Evolutionary conservation across 805 yeast genomes (phyloP).

Genomic region (Ogataea neopini): DNA sequence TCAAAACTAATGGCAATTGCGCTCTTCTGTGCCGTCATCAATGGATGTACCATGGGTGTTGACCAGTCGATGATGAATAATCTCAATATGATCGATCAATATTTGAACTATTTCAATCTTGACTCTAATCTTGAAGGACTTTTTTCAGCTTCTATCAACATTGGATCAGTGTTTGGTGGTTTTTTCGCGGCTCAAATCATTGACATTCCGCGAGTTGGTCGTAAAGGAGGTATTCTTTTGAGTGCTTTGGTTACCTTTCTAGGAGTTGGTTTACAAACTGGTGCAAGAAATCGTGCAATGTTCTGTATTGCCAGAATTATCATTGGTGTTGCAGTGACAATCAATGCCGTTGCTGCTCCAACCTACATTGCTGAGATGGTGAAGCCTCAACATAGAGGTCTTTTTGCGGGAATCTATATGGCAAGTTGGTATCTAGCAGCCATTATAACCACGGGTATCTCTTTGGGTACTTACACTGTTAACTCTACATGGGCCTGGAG

Average conservation of each 20-base stretch:
- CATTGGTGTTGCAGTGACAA: conserved; percentile 37
- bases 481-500: conserved; percentile 35
- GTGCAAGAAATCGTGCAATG: conserved; percentile 39
- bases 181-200: conserved; percentile 28
- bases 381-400: conserved; percentile 34
- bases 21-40: conserved; percentile 26
- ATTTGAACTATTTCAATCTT: conserved; percentile 25
- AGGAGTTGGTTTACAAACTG: conserved; percentile 42
- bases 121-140: conserved; percentile 28
- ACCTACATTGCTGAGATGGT: conserved; percentile 38
- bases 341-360: conserved; percentile 37
- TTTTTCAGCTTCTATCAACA: conserved; percentile 31
- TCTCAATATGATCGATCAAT: conserved; percentile 29
- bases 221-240: conserved; percentile 32
- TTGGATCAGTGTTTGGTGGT: conserved; percentile 32
- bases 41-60: conserved; percentile 32
- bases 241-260: conserved; percentile 29
- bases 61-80: conserved; percentile 32
- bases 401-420: conserved; percentile 30
- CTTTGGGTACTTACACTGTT: conserved; percentile 31
- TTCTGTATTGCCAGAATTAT: conserved; percentile 39
- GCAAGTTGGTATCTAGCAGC: conserved; percentile 34
- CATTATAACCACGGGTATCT: conserved; percentile 32
- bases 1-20: conserved; percentile 24
- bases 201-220: conserved; percentile 29